Conservation (phyloP, 371 early-diverging fungal genomes). For the Rhizopus microsporus region DNA sequence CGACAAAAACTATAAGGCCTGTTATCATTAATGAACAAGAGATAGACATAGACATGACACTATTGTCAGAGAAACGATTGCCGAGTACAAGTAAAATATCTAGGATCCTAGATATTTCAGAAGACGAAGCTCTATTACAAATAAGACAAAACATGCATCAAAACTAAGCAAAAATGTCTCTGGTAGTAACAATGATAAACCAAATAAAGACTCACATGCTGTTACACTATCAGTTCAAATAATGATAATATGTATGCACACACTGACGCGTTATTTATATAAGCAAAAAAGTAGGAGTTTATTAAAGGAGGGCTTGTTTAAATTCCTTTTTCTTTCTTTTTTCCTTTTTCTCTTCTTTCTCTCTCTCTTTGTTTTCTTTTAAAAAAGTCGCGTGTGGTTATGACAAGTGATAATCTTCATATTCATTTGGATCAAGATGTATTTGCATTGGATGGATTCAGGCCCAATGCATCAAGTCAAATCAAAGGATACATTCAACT, state of each 20-base stretch:
- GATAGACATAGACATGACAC: conserved; percentile 33
- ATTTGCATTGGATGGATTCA: conserved; percentile 8
- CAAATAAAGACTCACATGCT: background rate
- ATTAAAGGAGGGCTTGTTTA: too few relatives aligned
- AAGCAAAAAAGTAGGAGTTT: too few relatives aligned
- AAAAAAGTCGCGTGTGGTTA: background rate
- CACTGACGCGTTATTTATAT: too few relatives aligned
- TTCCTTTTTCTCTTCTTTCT: conserved; percentile 2
- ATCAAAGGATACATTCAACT: conserved; percentile 8
- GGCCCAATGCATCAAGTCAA: conserved; percentile 2
- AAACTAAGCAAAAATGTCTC: background rate
- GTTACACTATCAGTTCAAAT: background rate
- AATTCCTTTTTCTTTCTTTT: conserved; percentile 5
- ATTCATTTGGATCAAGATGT: conserved; percentile 14
- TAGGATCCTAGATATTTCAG: conserved; percentile 36
- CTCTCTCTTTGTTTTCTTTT: background rate
- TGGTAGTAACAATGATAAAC: background rate
- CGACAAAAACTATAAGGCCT: conserved; percentile 46
- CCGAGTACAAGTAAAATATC: conserved; percentile 31
- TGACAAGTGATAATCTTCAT: background rate
- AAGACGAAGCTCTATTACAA: conserved; percentile 28
- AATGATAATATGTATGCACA: background rate
- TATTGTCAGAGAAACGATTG: conserved; percentile 24
- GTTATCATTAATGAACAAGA: conserved; percentile 8
- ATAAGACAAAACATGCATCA: too few relatives aligned